phyloP scores from a whole-genome alignment of 2,329 filamentous ascomycete genomes.

The Zymoseptoria pseudotritici region DNA sequence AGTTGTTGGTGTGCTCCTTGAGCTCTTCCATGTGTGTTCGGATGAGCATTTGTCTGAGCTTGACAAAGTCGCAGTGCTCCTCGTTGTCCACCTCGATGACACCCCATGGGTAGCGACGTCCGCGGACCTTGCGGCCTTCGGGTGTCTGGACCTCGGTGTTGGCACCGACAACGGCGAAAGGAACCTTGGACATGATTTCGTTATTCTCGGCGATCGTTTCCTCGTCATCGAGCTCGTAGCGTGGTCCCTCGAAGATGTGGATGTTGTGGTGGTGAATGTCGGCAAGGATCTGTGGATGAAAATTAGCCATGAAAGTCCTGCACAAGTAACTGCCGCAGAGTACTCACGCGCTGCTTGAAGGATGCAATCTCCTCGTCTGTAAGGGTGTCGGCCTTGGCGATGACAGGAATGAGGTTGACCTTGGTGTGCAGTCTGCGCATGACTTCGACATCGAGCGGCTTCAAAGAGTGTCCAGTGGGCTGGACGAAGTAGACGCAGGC shows the following conservation, averaged over 20 bases:
- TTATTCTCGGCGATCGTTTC: constrained; percentile 99
- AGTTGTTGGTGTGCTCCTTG: constrained; percentile 99
- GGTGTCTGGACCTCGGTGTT: constrained; percentile 87
- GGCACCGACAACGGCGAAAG: constrained; percentile 94
- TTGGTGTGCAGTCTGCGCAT: constrained; percentile 99
- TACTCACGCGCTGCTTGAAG: constrained; percentile 92
- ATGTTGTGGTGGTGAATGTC: constrained; percentile 97
- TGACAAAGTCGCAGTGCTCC: constrained; percentile 99
- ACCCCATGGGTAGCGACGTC: constrained; percentile 95
- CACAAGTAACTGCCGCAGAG: not conserved
- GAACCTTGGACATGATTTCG: constrained; percentile 99
- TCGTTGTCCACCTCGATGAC: constrained; percentile 99
- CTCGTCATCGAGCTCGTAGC: constrained; percentile 97
- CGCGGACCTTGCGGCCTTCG: constrained; percentile 91
- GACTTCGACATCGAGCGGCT: constrained; percentile 97
- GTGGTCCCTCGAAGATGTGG: constrained; percentile 96
- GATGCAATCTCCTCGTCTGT: constrained; percentile 91
- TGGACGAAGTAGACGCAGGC: constrained; percentile 99
- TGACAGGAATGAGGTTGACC: constrained; percentile 98
- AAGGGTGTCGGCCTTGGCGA: constrained; percentile 95
- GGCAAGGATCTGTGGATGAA: constrained; percentile 66
- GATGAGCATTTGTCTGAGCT: constrained; percentile 99
- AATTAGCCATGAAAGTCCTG: constrained; percentile 12
- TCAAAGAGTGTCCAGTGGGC: constrained; percentile 94
- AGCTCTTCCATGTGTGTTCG: constrained; percentile 99